Evolutionary conservation across 805 yeast genomes (phyloP).

Genomic region (Ogataea polymorpha): DNA sequence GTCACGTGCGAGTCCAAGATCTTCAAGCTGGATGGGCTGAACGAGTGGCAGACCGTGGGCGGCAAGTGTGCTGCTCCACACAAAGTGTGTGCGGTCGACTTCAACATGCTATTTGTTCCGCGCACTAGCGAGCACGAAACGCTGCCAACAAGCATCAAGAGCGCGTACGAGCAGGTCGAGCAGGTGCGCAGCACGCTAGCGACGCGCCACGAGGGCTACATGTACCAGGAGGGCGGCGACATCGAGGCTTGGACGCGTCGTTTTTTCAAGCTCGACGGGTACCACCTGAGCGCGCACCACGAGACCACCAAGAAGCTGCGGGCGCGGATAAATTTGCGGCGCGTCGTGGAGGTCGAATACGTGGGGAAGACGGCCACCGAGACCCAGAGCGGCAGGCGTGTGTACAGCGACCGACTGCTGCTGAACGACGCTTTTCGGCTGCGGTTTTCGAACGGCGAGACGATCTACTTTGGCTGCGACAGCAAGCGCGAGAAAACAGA

Average conservation of each 20-base stretch:
- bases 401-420: constrained; percentile 68
- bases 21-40: constrained; percentile 61
- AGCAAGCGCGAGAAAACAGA: constrained; percentile 52
- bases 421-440: constrained; percentile 75
- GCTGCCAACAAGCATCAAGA: constrained; percentile 66
- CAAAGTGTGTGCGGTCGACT: constrained; percentile 61
- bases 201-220: constrained; percentile 55
- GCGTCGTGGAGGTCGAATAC: constrained; percentile 53
- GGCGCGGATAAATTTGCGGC: constrained; percentile 71
- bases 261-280: constrained; percentile 69
- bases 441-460: constrained; percentile 74
- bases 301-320: constrained; percentile 65
- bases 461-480: constrained; percentile 83
- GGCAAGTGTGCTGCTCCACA: constrained; percentile 46
- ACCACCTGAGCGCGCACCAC: constrained; percentile 71
- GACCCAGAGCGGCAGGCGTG: constrained; percentile 32
- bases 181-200: constrained; percentile 31
- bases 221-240: constrained; percentile 93
- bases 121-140: constrained; percentile 56
- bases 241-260: constrained; percentile 70
- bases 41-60: constrained; percentile 70
- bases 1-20: constrained; percentile 51
- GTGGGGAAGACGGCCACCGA: constrained; percentile 36
- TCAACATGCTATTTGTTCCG: constrained; percentile 68
- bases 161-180: constrained; percentile 43